Conservation (phyloP, 768 basidiomycete species). For the Termitomyces heimii region DNA sequence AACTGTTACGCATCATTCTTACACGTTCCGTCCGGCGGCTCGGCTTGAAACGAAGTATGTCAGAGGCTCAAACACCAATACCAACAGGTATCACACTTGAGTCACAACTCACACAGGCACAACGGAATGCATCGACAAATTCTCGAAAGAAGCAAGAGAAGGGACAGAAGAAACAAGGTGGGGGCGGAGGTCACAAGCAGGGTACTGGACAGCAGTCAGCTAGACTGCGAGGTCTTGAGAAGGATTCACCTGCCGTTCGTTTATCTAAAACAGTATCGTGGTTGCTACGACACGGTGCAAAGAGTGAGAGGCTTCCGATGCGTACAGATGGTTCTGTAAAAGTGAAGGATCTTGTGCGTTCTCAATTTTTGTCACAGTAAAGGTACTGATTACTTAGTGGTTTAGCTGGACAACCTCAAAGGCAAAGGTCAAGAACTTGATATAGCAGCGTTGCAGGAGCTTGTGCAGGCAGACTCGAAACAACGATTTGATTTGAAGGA, state of each 20-base stretch:
- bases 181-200: constrained; percentile 1
- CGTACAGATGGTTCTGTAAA: constrained; percentile 82
- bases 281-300: constrained; percentile 87
- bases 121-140: background rate
- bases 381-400: too few relatives aligned
- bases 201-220: constrained; percentile 12
- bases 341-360: constrained; percentile 74
- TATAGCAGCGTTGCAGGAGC: constrained; percentile 44
- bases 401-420: constrained; percentile 65
- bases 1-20: background rate
- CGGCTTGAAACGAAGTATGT: background rate
- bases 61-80: background rate
- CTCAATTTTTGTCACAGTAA: background rate
- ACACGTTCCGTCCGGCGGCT: background rate
- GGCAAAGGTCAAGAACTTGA: constrained; percentile 49
- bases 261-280: constrained; percentile 86
- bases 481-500: constrained; percentile 53
- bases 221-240: constrained; percentile 54
- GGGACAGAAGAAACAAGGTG: constrained; percentile 8
- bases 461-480: constrained; percentile 67
- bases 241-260: constrained; percentile 62
- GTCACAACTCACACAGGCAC: background rate
- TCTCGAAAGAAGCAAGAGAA: constrained; percentile 5
- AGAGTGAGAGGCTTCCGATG: constrained; percentile 67
- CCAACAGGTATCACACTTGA: background rate